Conservation (phyloP, 371 early-diverging fungal genomes). For the Dichotomocladium elegans region DNA sequence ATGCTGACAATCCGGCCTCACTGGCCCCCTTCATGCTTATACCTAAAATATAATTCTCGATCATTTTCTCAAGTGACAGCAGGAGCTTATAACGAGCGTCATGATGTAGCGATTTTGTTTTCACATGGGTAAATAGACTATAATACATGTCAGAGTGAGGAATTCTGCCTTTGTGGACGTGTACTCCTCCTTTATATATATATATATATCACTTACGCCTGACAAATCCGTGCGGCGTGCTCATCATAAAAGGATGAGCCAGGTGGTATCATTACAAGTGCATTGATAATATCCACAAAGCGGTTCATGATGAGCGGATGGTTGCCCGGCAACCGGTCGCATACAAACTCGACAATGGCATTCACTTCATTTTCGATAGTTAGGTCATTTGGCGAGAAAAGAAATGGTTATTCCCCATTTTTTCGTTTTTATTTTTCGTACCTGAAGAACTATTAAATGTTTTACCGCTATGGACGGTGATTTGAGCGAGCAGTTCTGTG, state of each 20-base stretch:
- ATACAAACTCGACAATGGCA: constrained; percentile 6
- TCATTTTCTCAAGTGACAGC: background rate
- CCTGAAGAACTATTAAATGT: constrained; percentile 16
- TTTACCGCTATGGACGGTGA: constrained; percentile 22
- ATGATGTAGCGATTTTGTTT: background rate
- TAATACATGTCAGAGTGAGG: background rate
- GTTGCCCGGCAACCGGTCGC: constrained; percentile 3
- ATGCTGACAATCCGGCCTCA: background rate
- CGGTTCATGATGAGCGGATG: background rate
- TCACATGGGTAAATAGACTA: background rate
- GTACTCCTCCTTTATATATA: no score
- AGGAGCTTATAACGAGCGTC: constrained; percentile 1
- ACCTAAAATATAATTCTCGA: background rate
- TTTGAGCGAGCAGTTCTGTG: constrained; percentile 23
- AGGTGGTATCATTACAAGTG: constrained; percentile 27
- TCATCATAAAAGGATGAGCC: constrained; percentile 46
- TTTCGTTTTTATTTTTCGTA: constrained; percentile 7
- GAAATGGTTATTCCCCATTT: background rate
- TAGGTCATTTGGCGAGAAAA: background rate
- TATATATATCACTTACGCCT: background rate
- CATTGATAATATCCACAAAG: constrained; percentile 2
- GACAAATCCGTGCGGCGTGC: background rate
- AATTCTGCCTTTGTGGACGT: background rate
- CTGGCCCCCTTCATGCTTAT: background rate
- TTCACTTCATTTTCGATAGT: no score